Percentiles rank a stretch among this genome's conserved stretches.
phyloP scores from a whole-genome alignment of 2,329 filamentous ascomycete genomes.

The Pestalotiopsis sp. region DNA sequence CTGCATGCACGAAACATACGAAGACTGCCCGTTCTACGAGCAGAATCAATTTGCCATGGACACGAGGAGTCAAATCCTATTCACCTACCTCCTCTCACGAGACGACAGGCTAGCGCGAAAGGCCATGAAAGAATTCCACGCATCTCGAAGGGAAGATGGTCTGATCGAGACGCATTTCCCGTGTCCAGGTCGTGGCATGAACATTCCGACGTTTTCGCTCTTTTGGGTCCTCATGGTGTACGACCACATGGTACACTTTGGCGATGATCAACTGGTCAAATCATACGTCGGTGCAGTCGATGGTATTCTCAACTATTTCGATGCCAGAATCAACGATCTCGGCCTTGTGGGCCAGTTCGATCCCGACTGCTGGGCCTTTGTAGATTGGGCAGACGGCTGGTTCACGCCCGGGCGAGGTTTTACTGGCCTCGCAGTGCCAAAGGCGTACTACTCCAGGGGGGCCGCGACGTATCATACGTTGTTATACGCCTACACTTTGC shows the following conservation, averaged over 20 bases:
- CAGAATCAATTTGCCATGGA: conserved; percentile 33
- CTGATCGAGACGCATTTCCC: conserved; percentile 33
- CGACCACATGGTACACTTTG: conserved; percentile 33
- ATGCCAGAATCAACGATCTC: conserved; percentile 10
- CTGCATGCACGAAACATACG: conserved; percentile 37
- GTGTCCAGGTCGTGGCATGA: conserved; percentile 20
- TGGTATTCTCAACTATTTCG: conserved; percentile 15
- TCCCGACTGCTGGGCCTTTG: conserved; percentile 32
- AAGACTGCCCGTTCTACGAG: conserved; percentile 37
- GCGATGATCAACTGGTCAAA: conserved; percentile 20
- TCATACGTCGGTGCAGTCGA: conserved; percentile 12
- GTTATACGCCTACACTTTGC: conserved; percentile 15
- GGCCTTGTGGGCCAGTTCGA: conserved; percentile 23
- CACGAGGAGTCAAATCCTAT: conserved; percentile 26
- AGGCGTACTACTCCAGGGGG: conserved; percentile 15
- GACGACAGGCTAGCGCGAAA: conserved; percentile 34
- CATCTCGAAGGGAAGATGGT: conserved; percentile 26
- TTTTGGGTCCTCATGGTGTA: conserved; percentile 33
- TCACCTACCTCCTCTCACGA: conserved; percentile 33
- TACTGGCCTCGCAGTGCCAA: conserved; percentile 11
- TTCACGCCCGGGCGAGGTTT: conserved; percentile 13
- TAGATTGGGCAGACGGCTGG: conserved; percentile 36
- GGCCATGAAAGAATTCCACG: conserved; percentile 32
- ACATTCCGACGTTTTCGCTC: conserved; percentile 33
- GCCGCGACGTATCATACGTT: conserved; percentile 19